phyloP scores from a whole-genome alignment of 192 early-diverging fungal species.

The Chytriomyces sp. region DNA sequence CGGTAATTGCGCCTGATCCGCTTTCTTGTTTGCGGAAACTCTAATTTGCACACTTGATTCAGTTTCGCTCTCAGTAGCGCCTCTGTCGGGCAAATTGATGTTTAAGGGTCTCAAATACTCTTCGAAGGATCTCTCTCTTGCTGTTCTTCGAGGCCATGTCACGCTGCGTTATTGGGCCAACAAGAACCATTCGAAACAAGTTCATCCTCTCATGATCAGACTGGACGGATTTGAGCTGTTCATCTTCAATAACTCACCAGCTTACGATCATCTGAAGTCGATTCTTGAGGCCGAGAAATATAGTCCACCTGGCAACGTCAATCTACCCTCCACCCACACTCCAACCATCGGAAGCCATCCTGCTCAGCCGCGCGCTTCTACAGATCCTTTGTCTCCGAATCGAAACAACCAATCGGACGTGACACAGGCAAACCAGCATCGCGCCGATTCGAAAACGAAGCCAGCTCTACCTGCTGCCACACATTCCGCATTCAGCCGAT shows the following conservation, averaged over 20 bases:
- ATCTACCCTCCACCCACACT: background rate
- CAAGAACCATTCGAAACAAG: background rate
- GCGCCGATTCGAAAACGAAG: background rate
- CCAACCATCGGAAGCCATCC: background rate
- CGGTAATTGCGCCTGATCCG: background rate
- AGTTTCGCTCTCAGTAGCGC: conserved; percentile 71
- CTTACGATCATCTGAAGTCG: conserved; percentile 63
- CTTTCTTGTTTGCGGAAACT: background rate
- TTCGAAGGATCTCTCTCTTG: conserved; percentile 72
- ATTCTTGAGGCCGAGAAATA: conserved; percentile 30
- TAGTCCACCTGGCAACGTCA: background rate
- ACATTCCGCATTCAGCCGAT: background rate
- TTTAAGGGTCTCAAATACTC: conserved; percentile 78
- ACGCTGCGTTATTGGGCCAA: conserved; percentile 72
- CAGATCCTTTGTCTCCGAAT: background rate
- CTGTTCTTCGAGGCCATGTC: conserved; percentile 73
- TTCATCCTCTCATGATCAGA: conserved; percentile 65
- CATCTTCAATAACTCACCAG: conserved; percentile 77
- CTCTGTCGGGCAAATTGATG: conserved; percentile 73
- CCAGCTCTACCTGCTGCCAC: background rate
- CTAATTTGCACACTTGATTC: background rate
- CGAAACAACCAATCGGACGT: no score
- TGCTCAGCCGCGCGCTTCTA: background rate
- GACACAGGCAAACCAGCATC: background rate
- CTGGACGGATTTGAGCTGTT: conserved; percentile 82